Percentiles rank a stretch among this genome's conserved stretches.
These are phyloP conservation scores for Suillus variegatus DNA, from an alignment of 768 basidiomycete species.

Conservation along the genomic window DNA sequence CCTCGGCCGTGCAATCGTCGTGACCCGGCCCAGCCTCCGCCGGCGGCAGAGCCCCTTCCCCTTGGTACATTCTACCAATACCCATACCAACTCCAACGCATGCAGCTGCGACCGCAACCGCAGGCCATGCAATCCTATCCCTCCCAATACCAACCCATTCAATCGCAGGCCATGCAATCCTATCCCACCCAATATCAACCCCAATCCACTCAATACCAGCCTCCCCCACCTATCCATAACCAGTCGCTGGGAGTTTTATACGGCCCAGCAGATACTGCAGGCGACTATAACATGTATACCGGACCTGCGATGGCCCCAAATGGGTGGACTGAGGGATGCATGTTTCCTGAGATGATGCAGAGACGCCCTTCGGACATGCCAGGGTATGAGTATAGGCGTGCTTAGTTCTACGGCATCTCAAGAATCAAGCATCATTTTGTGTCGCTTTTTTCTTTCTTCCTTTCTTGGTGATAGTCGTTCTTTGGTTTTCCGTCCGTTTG, in stretches of 20 bases:
- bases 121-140: too few species aligned
- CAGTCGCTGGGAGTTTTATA: background rate
- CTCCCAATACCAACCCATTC: too few species aligned
- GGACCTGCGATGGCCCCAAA: background rate
- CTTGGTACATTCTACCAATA: too few species aligned
- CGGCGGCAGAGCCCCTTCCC: too few species aligned
- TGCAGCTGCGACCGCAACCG: too few species aligned
- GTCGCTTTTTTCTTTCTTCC: background rate
- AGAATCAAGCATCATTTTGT: background rate
- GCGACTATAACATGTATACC: background rate
- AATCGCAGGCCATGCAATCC: too few species aligned
- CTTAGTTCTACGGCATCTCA: background rate
- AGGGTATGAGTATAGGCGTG: background rate
- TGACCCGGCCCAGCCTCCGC: too few species aligned
- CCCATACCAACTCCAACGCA: too few species aligned
- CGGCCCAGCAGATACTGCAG: too few species aligned
- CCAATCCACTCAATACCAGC: background rate
- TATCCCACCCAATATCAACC: too few species aligned
- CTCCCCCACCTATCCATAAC: background rate
- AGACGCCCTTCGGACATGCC: background rate
- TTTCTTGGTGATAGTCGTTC: too few species aligned
- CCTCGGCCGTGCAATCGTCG: conserved; percentile 10
- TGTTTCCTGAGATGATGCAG: background rate
- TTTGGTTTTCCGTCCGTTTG: background rate
- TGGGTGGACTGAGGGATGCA: conserved; percentile 2